These are phyloP conservation scores for Fennellomyces sp. DNA, from an alignment of 371 early-diverging fungal genomes.

Conservation along the genomic window DNA sequence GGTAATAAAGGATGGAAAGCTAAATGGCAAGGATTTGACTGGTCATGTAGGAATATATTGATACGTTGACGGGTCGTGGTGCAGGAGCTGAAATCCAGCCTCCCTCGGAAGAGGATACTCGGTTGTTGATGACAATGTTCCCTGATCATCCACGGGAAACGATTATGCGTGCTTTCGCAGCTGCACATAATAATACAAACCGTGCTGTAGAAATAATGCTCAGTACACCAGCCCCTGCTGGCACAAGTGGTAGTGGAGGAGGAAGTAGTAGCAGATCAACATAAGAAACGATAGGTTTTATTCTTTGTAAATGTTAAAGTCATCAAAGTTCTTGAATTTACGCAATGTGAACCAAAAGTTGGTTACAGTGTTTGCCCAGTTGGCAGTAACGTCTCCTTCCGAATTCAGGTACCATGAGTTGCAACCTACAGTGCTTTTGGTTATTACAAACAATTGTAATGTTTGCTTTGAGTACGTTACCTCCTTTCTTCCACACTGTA, in stretches of 20 bases:
- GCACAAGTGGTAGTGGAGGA: neutral
- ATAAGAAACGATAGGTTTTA: neutral
- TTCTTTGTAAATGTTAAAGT: constrained; percentile 8
- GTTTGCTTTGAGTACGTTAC: constrained; percentile 2
- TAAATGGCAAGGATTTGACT: neutral
- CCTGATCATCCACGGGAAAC: constrained; percentile 59
- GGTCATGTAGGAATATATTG: constrained; percentile 48
- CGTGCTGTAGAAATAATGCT: constrained; percentile 61
- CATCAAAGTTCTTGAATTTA: constrained; percentile 3
- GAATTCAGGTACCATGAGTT: constrained; percentile 4
- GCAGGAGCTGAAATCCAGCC: constrained; percentile 23
- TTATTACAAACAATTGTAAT: neutral
- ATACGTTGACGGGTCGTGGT: constrained; percentile 55
- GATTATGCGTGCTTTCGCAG: constrained; percentile 54
- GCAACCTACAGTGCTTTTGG: neutral
- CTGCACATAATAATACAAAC: constrained; percentile 58
- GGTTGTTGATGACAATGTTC: constrained; percentile 58
- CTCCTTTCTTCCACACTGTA: constrained; percentile 29
- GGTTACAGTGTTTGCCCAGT: constrained; percentile 12
- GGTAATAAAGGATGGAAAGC: neutral
- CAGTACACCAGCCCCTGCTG: constrained; percentile 35
- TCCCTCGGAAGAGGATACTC: constrained; percentile 51
- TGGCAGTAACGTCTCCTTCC: constrained; percentile 7
- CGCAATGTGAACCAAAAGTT: constrained; percentile 6
- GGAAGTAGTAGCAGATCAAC: neutral